phyloP scores from a whole-genome alignment of 257 asterid species.

The Nemophila menziesii region DNA sequence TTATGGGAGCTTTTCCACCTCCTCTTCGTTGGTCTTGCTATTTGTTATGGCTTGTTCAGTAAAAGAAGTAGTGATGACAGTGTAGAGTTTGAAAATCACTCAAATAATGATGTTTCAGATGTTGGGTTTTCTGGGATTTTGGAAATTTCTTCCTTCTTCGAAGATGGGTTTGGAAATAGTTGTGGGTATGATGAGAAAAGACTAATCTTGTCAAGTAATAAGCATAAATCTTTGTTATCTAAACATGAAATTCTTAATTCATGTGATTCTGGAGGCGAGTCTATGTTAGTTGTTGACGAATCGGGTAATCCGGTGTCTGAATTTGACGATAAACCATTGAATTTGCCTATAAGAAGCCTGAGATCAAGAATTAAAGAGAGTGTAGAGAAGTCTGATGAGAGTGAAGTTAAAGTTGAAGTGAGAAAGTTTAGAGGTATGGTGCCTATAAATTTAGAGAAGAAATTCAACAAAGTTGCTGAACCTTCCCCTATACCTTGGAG shows the following conservation, averaged over 20 bases:
- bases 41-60: constrained; percentile 67
- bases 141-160: constrained; percentile 41
- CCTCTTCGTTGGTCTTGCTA: constrained; percentile 60
- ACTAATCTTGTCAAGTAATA: not conserved
- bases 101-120: constrained; percentile 18
- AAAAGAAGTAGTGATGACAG: constrained; percentile 30
- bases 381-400: constrained; percentile 16
- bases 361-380: constrained; percentile 29
- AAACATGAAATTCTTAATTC: constrained; percentile 18
- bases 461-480: constrained; percentile 42
- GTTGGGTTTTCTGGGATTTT: constrained; percentile 41
- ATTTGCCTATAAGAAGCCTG: constrained; percentile 70
- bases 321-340: constrained; percentile 54
- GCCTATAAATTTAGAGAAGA: constrained; percentile 49
- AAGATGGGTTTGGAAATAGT: constrained; percentile 37
- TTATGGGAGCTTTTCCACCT: constrained; percentile 79
- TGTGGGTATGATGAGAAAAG: constrained; percentile 36
- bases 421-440: constrained; percentile 33
- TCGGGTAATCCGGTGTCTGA: not conserved
- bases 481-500: constrained; percentile 30
- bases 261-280: constrained; percentile 27
- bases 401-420: constrained; percentile 18
- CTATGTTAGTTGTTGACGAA: constrained; percentile 36
- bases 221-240: constrained; percentile 7
- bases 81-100: constrained; percentile 15